Percentiles rank a stretch among this genome's conserved stretches.
Conservation (phyloP, 2,329 filamentous ascomycete species). For the Venturia oleaginea region DNA sequence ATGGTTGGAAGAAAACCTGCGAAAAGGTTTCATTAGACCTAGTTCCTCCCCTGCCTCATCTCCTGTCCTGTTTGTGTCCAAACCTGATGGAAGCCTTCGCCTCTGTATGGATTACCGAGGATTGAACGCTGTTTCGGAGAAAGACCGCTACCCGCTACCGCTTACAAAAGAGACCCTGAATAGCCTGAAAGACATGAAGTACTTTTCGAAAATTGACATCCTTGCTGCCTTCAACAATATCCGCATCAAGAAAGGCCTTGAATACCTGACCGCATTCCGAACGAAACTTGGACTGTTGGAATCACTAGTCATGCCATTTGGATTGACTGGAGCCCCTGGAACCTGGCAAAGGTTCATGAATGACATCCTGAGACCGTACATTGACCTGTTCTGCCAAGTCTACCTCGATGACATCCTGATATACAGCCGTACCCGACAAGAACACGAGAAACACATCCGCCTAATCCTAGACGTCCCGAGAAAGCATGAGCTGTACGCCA, state of each 20-base stretch:
- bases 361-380: slow-evolving; percentile 15
- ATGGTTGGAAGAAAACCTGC: not conserved
- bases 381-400: slow-evolving; percentile 19
- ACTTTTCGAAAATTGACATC: slow-evolving; percentile 19
- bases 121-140: slow-evolving; percentile 28
- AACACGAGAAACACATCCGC: slow-evolving; percentile 5
- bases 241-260: slow-evolving; percentile 23
- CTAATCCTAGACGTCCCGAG: slow-evolving; percentile 12
- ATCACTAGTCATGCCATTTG: slow-evolving; percentile 24
- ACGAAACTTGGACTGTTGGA: slow-evolving; percentile 27
- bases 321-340: slow-evolving; percentile 16
- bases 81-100: slow-evolving; percentile 22
- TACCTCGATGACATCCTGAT: slow-evolving; percentile 22
- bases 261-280: slow-evolving; percentile 27
- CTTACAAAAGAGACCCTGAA: slow-evolving; percentile 26
- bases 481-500: slow-evolving; percentile 14
- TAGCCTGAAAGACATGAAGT: slow-evolving; percentile 19
- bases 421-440: slow-evolving; percentile 13
- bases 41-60: slow-evolving; percentile 13
- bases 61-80: slow-evolving; percentile 25
- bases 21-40: not conserved
- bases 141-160: slow-evolving; percentile 26
- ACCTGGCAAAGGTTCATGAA: slow-evolving; percentile 22
- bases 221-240: slow-evolving; percentile 24
- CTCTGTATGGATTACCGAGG: slow-evolving; percentile 29